Evolutionary conservation across 2,329 filamentous ascomycete genomes (phyloP).

Genomic region (Sclerotinia spermophila): DNA sequence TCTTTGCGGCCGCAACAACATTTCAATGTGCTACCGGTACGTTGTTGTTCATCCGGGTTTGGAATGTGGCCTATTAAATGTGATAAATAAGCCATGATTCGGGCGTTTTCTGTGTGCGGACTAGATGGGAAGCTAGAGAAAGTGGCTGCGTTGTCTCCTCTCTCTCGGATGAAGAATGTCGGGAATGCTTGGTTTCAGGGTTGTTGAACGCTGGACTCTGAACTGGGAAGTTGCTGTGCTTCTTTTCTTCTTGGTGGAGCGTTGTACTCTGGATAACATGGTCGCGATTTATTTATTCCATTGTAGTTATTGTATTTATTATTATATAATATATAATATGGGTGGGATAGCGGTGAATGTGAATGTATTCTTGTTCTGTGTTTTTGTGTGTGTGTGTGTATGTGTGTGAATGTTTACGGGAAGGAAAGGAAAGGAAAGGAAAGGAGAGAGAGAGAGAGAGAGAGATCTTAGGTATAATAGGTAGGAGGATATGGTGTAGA

Average conservation of each 20-base stretch:
- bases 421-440: neutral
- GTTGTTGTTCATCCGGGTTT: conserved; percentile 13
- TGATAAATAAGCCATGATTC: conserved; percentile 9
- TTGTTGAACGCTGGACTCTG: neutral
- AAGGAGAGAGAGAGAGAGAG: neutral
- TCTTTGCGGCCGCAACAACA: conserved; percentile 86
- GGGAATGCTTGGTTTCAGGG: neutral
- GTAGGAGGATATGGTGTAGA: neutral
- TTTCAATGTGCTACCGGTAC: conserved; percentile 23
- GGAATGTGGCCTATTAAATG: conserved; percentile 30
- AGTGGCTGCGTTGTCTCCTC: conserved; percentile 5
- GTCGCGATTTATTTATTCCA: neutral
- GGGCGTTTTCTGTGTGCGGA: conserved; percentile 5
- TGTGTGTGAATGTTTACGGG: neutral
- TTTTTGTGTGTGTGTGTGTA: neutral
- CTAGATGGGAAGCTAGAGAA: neutral
- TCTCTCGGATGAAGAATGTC: neutral
- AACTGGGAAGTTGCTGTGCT: neutral
- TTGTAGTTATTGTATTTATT: neutral
- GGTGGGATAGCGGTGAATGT: neutral
- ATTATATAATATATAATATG: neutral
- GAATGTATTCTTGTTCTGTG: neutral
- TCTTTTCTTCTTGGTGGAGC: conserved; percentile 10
- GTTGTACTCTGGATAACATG: conserved; percentile 3
- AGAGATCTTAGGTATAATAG: neutral